phyloP scores from a whole-genome alignment of 192 early-diverging fungal genomes.

The Lunasporangiospora selenospora region DNA sequence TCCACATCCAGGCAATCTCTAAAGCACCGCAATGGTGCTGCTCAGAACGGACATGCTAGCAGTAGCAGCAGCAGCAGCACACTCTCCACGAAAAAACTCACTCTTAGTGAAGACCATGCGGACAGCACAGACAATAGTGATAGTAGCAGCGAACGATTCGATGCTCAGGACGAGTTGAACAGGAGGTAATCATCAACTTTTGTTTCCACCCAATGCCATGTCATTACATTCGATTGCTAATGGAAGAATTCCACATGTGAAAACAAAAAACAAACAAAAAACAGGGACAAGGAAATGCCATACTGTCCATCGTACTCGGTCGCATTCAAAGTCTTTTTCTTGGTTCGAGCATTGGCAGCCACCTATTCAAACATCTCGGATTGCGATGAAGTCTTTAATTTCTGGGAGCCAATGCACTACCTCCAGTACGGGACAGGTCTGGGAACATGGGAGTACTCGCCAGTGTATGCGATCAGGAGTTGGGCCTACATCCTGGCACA shows the following conservation, averaged over 20 bases:
- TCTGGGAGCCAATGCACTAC: constrained; percentile 95
- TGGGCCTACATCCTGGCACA: constrained; percentile 81
- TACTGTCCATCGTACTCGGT: constrained; percentile 58
- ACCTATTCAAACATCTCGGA: constrained; percentile 68
- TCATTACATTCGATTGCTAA: too few species aligned
- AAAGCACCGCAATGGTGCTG: not conserved
- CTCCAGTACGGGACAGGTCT: constrained; percentile 83
- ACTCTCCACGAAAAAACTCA: not conserved
- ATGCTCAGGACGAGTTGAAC: constrained; percentile 4
- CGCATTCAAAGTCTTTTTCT: constrained; percentile 61
- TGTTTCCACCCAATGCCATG: too few species aligned
- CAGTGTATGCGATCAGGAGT: constrained; percentile 86
- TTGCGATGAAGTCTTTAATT: constrained; percentile 94
- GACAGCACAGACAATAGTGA: constrained; percentile 15
- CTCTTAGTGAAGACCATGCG: constrained; percentile 6
- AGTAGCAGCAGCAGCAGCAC: not conserved
- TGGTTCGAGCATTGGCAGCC: constrained; percentile 60
- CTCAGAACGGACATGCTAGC: not conserved
- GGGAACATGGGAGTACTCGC: constrained; percentile 98
- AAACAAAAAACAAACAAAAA: too few species aligned
- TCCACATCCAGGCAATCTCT: too few species aligned
- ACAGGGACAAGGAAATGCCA: too few species aligned
- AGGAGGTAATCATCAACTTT: too few species aligned
- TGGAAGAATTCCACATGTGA: too few species aligned
- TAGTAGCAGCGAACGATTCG: constrained; percentile 4